These are phyloP conservation scores for Sordariomycetes sp. DNA, from an alignment of 2,329 filamentous ascomycete species.

Conservation along the genomic window DNA sequence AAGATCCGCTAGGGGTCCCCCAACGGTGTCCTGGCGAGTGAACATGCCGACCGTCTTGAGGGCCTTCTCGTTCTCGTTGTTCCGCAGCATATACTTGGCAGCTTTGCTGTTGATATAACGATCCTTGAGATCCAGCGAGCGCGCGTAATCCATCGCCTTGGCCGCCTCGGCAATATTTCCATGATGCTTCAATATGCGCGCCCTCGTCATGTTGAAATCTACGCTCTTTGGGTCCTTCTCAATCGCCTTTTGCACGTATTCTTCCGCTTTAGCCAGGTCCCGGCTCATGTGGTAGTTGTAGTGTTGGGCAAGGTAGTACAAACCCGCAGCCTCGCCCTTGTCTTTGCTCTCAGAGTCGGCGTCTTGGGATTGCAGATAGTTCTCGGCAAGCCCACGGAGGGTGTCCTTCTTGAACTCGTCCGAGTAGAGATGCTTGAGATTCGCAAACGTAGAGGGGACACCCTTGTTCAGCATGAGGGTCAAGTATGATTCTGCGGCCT, in stretches of 20 bases:
- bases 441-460: conserved; percentile 92
- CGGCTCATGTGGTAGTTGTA: conserved; percentile 90
- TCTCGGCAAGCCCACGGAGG: conserved; percentile 66
- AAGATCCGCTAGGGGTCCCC: conserved; percentile 81
- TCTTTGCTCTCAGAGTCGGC: conserved; percentile 35
- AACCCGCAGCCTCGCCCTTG: conserved; percentile 67
- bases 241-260: conserved; percentile 78
- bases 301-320: conserved; percentile 94
- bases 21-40: conserved; percentile 80
- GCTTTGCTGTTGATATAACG: conserved; percentile 98
- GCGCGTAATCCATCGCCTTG: conserved; percentile 79
- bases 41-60: conserved; percentile 88
- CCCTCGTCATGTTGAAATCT: conserved; percentile 92
- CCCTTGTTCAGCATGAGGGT: conserved; percentile 82
- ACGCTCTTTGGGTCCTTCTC: conserved; percentile 71
- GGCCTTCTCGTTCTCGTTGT: conserved; percentile 80
- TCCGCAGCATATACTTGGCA: conserved; percentile 91
- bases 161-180: conserved; percentile 74
- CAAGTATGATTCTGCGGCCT: conserved; percentile 71
- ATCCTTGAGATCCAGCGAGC: conserved; percentile 78
- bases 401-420: conserved; percentile 69
- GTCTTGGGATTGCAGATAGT: conserved; percentile 58
- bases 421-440: conserved; percentile 86
- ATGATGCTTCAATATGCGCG: conserved; percentile 85
- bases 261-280: conserved; percentile 70